These are phyloP conservation scores for Neurospora sp. DNA, from an alignment of 2,329 filamentous ascomycete species.

Conservation along the genomic window DNA sequence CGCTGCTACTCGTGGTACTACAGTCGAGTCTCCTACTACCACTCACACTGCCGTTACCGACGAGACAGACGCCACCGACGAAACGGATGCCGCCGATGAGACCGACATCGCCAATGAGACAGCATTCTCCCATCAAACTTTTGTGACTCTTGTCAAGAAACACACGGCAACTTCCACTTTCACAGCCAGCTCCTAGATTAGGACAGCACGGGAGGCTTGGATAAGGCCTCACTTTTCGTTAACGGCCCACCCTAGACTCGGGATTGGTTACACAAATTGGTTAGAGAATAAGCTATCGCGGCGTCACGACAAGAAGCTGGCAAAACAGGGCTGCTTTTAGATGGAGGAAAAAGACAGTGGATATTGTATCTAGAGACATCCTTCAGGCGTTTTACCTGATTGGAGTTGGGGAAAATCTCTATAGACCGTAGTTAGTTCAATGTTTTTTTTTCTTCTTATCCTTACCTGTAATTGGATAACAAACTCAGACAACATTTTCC, in stretches of 20 bases:
- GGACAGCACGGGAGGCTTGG: no score
- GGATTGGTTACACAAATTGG: not conserved
- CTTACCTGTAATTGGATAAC: not conserved
- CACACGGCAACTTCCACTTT: not conserved
- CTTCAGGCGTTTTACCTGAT: not conserved
- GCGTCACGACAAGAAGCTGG: not conserved
- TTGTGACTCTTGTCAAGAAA: not conserved
- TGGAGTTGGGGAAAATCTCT: not conserved
- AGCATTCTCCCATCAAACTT: not conserved
- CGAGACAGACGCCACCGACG: not conserved
- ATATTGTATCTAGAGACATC: not conserved
- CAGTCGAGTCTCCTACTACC: not conserved
- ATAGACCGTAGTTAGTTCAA: not conserved
- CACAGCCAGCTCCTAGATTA: no score
- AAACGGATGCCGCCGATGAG: not conserved
- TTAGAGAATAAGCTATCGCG: not conserved
- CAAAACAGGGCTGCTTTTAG: not conserved
- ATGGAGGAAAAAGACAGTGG: not conserved
- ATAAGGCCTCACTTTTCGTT: not conserved
- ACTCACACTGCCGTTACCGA: not conserved
- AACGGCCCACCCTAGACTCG: not conserved
- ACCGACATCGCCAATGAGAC: not conserved
- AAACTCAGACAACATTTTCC: not conserved
- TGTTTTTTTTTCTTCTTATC: not conserved
- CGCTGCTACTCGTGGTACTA: not conserved